These are phyloP conservation scores for Aspergillus quadricinctus DNA, from an alignment of 2,329 filamentous ascomycete genomes.

Conservation along the genomic window DNA sequence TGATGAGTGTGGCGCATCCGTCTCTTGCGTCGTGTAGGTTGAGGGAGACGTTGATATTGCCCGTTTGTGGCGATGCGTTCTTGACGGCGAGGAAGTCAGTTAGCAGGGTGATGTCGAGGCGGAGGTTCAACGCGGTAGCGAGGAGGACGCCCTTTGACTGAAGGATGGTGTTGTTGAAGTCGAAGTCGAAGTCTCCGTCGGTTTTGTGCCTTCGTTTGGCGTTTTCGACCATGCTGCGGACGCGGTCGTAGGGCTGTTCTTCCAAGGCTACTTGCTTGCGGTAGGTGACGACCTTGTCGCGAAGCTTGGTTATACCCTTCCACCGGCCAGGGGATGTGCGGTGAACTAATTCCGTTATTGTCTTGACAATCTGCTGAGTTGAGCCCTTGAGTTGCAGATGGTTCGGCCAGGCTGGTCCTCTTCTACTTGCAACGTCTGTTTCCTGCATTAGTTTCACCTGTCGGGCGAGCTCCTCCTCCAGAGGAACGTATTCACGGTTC, in stretches of 20 bases:
- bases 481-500: slow-evolving; percentile 38
- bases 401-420: background rate
- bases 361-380: slow-evolving; percentile 22
- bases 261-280: slow-evolving; percentile 26
- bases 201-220: slow-evolving; percentile 24
- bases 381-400: slow-evolving; percentile 8
- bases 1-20: slow-evolving; percentile 42
- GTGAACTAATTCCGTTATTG: slow-evolving; percentile 16
- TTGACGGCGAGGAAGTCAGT: slow-evolving; percentile 37
- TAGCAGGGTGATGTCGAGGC: slow-evolving; percentile 48
- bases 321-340: slow-evolving; percentile 20
- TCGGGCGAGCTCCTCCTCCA: slow-evolving; percentile 33
- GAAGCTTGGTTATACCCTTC: slow-evolving; percentile 23
- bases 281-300: slow-evolving; percentile 27
- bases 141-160: slow-evolving; percentile 40
- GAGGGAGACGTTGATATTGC: slow-evolving; percentile 4
- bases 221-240: slow-evolving; percentile 33
- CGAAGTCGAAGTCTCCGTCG: slow-evolving; percentile 19
- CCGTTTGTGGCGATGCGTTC: background rate
- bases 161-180: slow-evolving; percentile 27
- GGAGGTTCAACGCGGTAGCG: slow-evolving; percentile 43
- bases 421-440: background rate
- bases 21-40: slow-evolving; percentile 32
- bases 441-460: slow-evolving; percentile 24
- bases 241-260: slow-evolving; percentile 38